Evolutionary conservation across 306 rosid species (phyloP).

Genomic region (Canavalia gladiata): DNA sequence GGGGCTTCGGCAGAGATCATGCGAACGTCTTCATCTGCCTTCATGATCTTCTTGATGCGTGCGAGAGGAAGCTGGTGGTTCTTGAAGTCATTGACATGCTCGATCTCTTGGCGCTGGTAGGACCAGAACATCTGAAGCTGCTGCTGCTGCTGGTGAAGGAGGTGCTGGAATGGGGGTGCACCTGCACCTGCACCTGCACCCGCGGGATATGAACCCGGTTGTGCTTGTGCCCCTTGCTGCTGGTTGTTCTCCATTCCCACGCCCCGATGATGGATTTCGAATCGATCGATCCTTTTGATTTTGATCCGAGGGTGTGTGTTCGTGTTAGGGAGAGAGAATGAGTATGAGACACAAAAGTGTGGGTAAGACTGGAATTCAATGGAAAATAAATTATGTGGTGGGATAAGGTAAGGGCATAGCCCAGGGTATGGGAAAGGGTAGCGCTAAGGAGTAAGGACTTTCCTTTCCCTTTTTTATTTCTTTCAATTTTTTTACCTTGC

Average conservation of each 20-base stretch:
- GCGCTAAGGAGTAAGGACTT: no score
- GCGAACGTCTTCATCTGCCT: constrained; percentile 98
- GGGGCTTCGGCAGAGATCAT: constrained; percentile 99
- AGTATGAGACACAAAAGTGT: not conserved
- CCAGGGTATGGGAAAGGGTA: no score
- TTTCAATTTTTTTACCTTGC: no score
- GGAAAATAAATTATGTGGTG: constrained; percentile 1
- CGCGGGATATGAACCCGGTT: constrained; percentile 60
- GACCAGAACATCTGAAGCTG: constrained; percentile 98
- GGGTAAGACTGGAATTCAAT: constrained; percentile 9
- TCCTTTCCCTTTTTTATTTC: not conserved
- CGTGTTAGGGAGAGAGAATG: not conserved
- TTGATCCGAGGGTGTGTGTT: not conserved
- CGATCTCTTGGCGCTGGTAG: constrained; percentile 90
- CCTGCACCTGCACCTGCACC: constrained; percentile 22
- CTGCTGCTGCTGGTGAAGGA: constrained; percentile 91
- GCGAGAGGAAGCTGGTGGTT: constrained; percentile 98
- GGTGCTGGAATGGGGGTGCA: constrained; percentile 84
- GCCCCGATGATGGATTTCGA: no score
- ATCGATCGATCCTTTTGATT: not conserved
- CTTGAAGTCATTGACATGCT: constrained; percentile 92
- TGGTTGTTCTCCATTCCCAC: constrained; percentile 59
- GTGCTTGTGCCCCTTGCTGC: constrained; percentile 40
- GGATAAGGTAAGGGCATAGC: constrained; percentile 27
- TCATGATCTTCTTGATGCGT: constrained; percentile 99